These are phyloP conservation scores for Mycena galopus DNA, from an alignment of 768 basidiomycete species.

Conservation along the genomic window DNA sequence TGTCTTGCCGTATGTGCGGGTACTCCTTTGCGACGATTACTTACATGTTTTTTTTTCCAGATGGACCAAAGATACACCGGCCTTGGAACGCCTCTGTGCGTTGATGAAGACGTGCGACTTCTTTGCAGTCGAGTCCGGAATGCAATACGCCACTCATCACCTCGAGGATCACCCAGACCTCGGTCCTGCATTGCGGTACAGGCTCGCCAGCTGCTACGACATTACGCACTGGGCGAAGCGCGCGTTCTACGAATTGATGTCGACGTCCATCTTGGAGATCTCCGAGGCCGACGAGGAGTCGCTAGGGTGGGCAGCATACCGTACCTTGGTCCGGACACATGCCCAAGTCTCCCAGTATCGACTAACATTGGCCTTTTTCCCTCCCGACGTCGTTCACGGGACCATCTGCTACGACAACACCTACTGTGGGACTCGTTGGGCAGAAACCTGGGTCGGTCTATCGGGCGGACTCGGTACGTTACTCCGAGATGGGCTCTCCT, in stretches of 20 bases:
- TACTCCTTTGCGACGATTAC: background rate
- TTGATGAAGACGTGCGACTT: constrained; percentile 6
- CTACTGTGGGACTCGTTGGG: background rate
- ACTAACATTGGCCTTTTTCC: background rate
- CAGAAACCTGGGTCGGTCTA: background rate
- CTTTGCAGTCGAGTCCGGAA: constrained; percentile 5
- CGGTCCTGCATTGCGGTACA: constrained; percentile 1
- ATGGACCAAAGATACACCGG: background rate
- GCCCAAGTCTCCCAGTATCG: background rate
- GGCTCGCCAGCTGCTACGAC: background rate
- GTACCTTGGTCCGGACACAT: constrained; percentile 1
- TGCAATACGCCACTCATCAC: constrained; percentile 3
- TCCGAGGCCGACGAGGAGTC: background rate
- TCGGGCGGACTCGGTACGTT: background rate
- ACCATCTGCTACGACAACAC: background rate
- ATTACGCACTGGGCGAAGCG: background rate
- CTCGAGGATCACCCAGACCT: constrained; percentile 2
- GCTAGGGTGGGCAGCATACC: background rate
- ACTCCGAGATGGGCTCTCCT: background rate
- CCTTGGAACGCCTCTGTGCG: background rate
- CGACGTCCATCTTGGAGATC: background rate
- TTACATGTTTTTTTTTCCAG: background rate
- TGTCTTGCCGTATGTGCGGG: background rate
- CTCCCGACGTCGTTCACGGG: background rate
- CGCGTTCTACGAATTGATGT: constrained; percentile 10